phyloP scores from a whole-genome alignment of 129 eudicot genomes.

The Kitagawia praeruptora region DNA sequence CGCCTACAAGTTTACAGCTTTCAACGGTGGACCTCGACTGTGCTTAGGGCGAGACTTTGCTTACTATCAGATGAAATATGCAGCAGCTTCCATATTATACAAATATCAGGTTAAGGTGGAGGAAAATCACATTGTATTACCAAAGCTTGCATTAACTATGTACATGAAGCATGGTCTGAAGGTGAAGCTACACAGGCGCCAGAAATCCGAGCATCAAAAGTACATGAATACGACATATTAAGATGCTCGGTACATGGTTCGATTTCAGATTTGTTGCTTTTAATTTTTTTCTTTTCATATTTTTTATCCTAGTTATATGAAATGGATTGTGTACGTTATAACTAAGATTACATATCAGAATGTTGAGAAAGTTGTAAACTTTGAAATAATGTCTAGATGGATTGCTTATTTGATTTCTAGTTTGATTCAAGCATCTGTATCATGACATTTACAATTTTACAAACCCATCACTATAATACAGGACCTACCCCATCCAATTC shows the following conservation, averaged over 20 bases:
- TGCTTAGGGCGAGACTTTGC: conserved; percentile 97
- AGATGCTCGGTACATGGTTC: conserved; percentile 17
- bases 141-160: conserved; percentile 95
- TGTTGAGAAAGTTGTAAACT: not conserved
- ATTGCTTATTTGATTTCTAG: not conserved
- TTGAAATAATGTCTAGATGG: not conserved
- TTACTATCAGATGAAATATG: conserved; percentile 94
- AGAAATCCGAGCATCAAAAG: conserved; percentile 32
- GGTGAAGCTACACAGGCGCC: conserved; percentile 54
- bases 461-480: not conserved
- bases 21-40: conserved; percentile 89
- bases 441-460: not conserved
- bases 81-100: conserved; percentile 76
- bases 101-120: conserved; percentile 60
- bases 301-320: conserved; percentile 11
- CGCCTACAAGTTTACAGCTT: conserved; percentile 92
- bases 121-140: conserved; percentile 51
- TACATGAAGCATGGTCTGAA: conserved; percentile 84
- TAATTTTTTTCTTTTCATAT: conserved; percentile 16
- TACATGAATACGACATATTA: conserved; percentile 23
- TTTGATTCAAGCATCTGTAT: not conserved
- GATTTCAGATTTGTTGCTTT: conserved; percentile 8
- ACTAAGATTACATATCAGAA: conserved; percentile 7
- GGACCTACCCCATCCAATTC: not conserved
- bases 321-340: conserved; percentile 21